A percentile compares a stretch with the other conserved stretches of the same genome.
These are phyloP conservation scores for Ogataea pilisensis DNA, from an alignment of 805 yeast species.

Conservation along the genomic window DNA sequence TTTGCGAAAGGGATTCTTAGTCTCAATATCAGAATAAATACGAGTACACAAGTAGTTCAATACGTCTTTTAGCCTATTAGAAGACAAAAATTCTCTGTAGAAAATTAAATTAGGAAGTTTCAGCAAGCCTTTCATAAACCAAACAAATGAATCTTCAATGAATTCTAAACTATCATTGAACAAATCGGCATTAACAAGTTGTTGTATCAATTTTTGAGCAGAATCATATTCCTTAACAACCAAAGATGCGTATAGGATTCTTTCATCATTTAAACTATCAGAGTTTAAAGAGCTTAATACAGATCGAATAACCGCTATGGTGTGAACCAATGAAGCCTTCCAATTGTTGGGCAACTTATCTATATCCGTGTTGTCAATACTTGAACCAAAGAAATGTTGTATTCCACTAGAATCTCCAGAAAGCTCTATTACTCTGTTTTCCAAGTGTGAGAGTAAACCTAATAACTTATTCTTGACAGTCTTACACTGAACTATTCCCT, in stretches of 20 bases:
- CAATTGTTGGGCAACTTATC: no score
- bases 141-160: constrained; percentile 5
- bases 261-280: neutral
- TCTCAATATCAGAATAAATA: neutral
- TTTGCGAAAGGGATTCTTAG: neutral
- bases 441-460: constrained; percentile 8
- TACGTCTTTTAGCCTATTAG: neutral
- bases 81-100: constrained; percentile 7
- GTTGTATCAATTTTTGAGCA: constrained; percentile 1
- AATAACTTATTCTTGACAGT: constrained; percentile 9
- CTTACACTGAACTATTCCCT: constrained; percentile 14
- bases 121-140: constrained; percentile 8
- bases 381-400: no score
- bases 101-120: constrained; percentile 9
- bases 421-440: constrained; percentile 7
- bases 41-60: neutral
- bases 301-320: neutral
- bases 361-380: no score
- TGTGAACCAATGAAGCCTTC: neutral
- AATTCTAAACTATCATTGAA: constrained; percentile 1
- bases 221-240: neutral
- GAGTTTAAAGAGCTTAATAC: neutral
- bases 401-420: neutral
- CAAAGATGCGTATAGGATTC: neutral
- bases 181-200: constrained; percentile 5